Evolutionary conservation across 116 monocot genomes (phyloP), one percentile per base, ranked within the genome.

Genomic region (Zostera marina): DNA sequence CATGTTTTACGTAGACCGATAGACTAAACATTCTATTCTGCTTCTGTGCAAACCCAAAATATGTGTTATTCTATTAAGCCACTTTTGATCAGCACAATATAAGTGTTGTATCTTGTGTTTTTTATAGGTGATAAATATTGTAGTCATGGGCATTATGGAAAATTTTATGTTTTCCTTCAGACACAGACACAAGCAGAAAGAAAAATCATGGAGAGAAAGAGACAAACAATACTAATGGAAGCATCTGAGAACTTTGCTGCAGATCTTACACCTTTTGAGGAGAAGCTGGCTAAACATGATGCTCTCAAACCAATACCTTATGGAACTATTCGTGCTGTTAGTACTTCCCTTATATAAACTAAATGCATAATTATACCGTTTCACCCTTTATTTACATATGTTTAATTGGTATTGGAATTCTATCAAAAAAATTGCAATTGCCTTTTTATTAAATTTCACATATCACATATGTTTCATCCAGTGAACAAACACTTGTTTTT

Each of bases 121-220:
- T 42, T 59, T 41, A 22, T 42, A 59, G 58, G 6, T 59, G 42
- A 59, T 59, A 59, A n/a, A 21, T 59, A 42, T 43, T 59, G 42
- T 59, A 42, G 41, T 42, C 13, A 21, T 59, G 10, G 15, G 59
- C 59, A 42, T 59, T 10, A 59, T 42, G 42, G 59, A 43, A 59
- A 42, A 17, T 42, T 49, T 15, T 47, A 7, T 24, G 25, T n/a
- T 59, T 60, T 57, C 47, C 47, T 52, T 47, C 72, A 91, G 91
- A 91, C 91, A 44, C 85, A 82, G 22, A 91, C 85, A 21, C 91
- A 85, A 81, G 91, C 82, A 65, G 76, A 91, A 70, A 85, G 61
- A 66, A 82, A 82, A 70, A 77, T 91, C 24, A 70, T 75, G 81
- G 90, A 90, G 76, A 74, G 67, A 19, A 90, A 70, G 61, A 85